Percentiles rank a stretch among this genome's conserved stretches.
phyloP scores from a whole-genome alignment of 208 protist genomes.

The Acanthamoeba royreba region DNA sequence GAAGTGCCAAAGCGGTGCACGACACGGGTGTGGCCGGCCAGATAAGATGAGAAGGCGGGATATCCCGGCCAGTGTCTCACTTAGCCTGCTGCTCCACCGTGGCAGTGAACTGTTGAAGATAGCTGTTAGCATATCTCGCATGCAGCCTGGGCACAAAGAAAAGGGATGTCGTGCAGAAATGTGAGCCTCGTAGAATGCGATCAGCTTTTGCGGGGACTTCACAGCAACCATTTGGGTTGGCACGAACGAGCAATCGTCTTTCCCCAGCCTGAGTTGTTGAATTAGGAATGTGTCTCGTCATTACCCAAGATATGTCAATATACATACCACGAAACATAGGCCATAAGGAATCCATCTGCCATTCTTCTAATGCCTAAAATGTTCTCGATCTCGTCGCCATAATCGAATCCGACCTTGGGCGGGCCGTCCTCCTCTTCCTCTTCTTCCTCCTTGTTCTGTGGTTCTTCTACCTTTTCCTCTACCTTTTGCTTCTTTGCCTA shows the following conservation, averaged over 20 bases:
- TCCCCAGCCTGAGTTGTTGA: neutral
- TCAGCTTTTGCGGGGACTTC: conserved; percentile 4
- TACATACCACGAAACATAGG: neutral
- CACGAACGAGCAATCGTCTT: neutral
- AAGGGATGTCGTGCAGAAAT: neutral
- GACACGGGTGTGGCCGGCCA: too few species aligned
- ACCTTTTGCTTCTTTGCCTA: neutral
- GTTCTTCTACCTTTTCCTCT: neutral
- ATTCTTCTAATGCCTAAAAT: neutral
- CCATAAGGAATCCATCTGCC: neutral
- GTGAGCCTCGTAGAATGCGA: neutral
- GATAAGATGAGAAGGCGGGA: too few species aligned
- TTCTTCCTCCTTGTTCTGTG: neutral
- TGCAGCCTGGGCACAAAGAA: too few species aligned
- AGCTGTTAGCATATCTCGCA: too few species aligned
- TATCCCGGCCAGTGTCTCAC: too few species aligned
- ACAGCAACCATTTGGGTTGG: neutral
- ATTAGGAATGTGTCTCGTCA: neutral
- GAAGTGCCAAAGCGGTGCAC: too few species aligned
- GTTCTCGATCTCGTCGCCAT: conserved; percentile 28
- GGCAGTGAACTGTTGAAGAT: neutral
- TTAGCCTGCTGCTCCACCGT: too few species aligned
- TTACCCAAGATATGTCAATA: neutral
- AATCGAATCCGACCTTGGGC: neutral
- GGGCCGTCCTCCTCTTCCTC: neutral